Conservation (phyloP, 352 stramenopile genomes). For the Phytophthora chlamydospora region DNA sequence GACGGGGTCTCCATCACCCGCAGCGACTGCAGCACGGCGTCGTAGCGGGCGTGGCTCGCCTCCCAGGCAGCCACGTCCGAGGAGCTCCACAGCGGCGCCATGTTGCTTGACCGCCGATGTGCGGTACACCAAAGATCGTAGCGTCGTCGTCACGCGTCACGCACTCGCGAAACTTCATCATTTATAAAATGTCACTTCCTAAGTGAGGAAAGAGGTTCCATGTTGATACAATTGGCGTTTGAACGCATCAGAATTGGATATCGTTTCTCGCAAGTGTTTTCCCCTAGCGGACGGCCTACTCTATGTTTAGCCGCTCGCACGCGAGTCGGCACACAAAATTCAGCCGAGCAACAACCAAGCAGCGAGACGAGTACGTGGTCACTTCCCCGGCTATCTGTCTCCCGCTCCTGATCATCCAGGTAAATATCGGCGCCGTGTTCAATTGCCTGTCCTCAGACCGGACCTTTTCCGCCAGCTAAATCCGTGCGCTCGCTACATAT, state of each 20-base stretch:
- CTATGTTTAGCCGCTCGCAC: conserved; percentile 31
- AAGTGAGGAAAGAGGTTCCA: background rate
- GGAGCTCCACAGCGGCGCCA: conserved; percentile 36
- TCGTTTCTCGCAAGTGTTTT: background rate
- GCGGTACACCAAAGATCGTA: conserved; percentile 8
- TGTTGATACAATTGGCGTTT: background rate
- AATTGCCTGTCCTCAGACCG: conserved; percentile 21
- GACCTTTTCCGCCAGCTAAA: conserved; percentile 7
- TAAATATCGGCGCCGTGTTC: background rate
- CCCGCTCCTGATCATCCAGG: conserved; percentile 22
- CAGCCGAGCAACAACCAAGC: conserved; percentile 6
- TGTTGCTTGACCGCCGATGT: conserved; percentile 15
- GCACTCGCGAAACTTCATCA: no score
- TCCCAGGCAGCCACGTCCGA: conserved; percentile 40
- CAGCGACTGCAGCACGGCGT: conserved; percentile 40
- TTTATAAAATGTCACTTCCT: no score
- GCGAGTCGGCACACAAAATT: conserved; percentile 27
- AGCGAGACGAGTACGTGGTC: background rate
- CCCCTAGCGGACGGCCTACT: conserved; percentile 6
- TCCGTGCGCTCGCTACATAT: conserved; percentile 15
- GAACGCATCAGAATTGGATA: background rate
- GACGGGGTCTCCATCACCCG: conserved; percentile 26
- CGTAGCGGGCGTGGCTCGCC: conserved; percentile 47
- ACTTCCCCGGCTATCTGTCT: conserved; percentile 29
- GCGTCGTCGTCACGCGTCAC: conserved; percentile 19